Conservation (phyloP, 2,329 filamentous ascomycete species). For the Clarireedia homoeocarpa region DNA sequence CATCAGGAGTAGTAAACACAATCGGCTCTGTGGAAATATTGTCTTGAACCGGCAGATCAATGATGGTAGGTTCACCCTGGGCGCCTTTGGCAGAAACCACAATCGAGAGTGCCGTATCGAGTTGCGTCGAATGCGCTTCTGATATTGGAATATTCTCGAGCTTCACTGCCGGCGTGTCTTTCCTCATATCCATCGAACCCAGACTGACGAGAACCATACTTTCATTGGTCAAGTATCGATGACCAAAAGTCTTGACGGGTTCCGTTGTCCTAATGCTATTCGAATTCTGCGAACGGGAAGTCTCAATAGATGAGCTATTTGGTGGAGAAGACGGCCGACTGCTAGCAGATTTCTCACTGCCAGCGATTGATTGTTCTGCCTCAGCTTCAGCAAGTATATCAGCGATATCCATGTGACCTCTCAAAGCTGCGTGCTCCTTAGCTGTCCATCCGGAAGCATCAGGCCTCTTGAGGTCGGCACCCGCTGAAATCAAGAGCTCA, state of each 20-base stretch:
- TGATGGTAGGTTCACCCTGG: slow-evolving; percentile 75
- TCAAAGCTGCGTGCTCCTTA: slow-evolving; percentile 82
- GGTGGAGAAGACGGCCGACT: slow-evolving; percentile 33
- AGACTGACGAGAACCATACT: slow-evolving; percentile 87
- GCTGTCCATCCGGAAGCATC: slow-evolving; percentile 93
- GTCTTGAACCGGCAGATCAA: slow-evolving; percentile 89
- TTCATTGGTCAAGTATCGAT: slow-evolving; percentile 85
- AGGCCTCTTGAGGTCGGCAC: slow-evolving; percentile 63
- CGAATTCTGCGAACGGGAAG: slow-evolving; percentile 40
- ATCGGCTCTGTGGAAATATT: slow-evolving; percentile 92
- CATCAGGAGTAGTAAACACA: slow-evolving; percentile 73
- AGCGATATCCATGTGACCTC: slow-evolving; percentile 81
- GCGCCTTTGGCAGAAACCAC: slow-evolving; percentile 84
- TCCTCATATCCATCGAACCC: slow-evolving; percentile 90
- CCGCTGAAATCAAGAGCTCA: slow-evolving; percentile 68
- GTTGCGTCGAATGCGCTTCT: slow-evolving; percentile 83
- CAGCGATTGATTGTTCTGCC: slow-evolving; percentile 20
- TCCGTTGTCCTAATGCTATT: slow-evolving; percentile 52
- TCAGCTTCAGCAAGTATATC: slow-evolving; percentile 48
- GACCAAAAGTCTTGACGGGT: slow-evolving; percentile 89
- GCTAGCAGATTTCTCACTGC: slow-evolving; percentile 26
- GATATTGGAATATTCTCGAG: slow-evolving; percentile 82
- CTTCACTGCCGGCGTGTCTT: slow-evolving; percentile 70
- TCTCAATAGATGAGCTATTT: slow-evolving; percentile 53
- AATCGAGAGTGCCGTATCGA: slow-evolving; percentile 88